A percentile compares a stretch with the other conserved stretches of the same genome.
Evolutionary conservation across 1,284 basidiomycete species (phyloP).

Genomic region (Moesziomyces parantarcticus): DNA sequence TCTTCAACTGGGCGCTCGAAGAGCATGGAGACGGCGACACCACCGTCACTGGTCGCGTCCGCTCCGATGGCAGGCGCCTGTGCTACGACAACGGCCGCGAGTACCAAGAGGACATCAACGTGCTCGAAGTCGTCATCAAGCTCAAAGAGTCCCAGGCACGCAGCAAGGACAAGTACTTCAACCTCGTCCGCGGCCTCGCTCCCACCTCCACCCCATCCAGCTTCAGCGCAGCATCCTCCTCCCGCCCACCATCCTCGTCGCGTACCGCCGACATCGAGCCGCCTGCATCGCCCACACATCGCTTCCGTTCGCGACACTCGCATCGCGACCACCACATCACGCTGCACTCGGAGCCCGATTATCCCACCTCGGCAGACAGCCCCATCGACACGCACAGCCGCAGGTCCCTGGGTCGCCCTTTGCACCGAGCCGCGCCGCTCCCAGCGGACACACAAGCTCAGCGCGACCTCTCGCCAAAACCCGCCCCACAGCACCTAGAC

Average conservation of each 20-base stretch:
- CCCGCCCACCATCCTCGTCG: slow-evolving; percentile 4
- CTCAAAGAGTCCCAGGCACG: slow-evolving; percentile 60
- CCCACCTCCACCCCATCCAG: slow-evolving; percentile 18
- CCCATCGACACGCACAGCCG: slow-evolving; percentile 27
- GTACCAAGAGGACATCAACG: slow-evolving; percentile 49
- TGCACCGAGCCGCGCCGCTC: slow-evolving; percentile 10
- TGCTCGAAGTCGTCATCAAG: slow-evolving; percentile 62
- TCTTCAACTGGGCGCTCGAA: slow-evolving; percentile 59
- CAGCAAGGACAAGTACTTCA: slow-evolving; percentile 60
- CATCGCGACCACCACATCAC: slow-evolving; percentile 23
- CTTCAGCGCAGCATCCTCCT: slow-evolving; percentile 13
- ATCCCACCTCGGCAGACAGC: slow-evolving; percentile 21
- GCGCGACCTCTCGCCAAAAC: slow-evolving; percentile 28
- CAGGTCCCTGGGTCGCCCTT: slow-evolving; percentile 20
- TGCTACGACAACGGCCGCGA: slow-evolving; percentile 59
- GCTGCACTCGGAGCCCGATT: slow-evolving; percentile 44
- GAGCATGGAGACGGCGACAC: slow-evolving; percentile 64
- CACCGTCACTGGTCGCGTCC: slow-evolving; percentile 59
- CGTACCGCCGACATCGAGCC: slow-evolving; percentile 2
- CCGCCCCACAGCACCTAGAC: slow-evolving; percentile 9
- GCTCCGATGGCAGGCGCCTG: slow-evolving; percentile 45
- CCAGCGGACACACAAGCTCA: slow-evolving; percentile 3
- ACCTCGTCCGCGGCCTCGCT: slow-evolving; percentile 49
- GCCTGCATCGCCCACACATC: slow-evolving; percentile 16
- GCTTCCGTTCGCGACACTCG: slow-evolving; percentile 21